Conservation (phyloP, 2,329 filamentous ascomycete genomes). For the Hymenoscyphus fructigenus region DNA sequence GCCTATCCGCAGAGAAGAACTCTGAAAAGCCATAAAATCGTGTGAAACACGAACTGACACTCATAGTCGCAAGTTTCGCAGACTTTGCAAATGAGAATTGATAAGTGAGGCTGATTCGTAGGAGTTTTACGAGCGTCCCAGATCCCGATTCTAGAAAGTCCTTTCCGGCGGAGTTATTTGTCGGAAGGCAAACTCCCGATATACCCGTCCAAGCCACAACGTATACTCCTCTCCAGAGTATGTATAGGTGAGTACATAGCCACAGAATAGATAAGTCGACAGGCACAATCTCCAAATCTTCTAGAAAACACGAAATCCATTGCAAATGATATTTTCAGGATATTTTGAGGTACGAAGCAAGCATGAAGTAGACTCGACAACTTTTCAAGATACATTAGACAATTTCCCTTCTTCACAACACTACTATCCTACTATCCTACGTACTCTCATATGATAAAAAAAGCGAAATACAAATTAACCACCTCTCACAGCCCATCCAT, state of each 20-base stretch:
- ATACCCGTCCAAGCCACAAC: too few relatives aligned
- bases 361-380: background rate
- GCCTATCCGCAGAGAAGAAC: slow-evolving; percentile 2
- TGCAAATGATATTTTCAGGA: too few relatives aligned
- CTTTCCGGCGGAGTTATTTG: too few relatives aligned
- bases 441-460: background rate
- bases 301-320: too few relatives aligned
- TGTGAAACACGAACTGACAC: background rate
- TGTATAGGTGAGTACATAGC: too few relatives aligned
- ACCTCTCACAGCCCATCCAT: background rate
- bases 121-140: too few relatives aligned
- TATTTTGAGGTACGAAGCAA: too few relatives aligned
- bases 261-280: too few relatives aligned
- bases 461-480: background rate
- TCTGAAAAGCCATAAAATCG: background rate
- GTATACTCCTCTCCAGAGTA: too few relatives aligned
- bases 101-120: background rate
- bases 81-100: background rate
- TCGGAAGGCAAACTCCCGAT: too few relatives aligned
- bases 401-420: background rate
- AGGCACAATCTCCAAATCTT: too few relatives aligned
- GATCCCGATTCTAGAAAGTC: too few relatives aligned
- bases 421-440: background rate
- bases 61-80: background rate
- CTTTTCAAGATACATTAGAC: background rate